Evolutionary conservation across 768 basidiomycete species (phyloP), one percentile per base, ranked within the genome.

Genomic region (Mycena epipterygia): DNA sequence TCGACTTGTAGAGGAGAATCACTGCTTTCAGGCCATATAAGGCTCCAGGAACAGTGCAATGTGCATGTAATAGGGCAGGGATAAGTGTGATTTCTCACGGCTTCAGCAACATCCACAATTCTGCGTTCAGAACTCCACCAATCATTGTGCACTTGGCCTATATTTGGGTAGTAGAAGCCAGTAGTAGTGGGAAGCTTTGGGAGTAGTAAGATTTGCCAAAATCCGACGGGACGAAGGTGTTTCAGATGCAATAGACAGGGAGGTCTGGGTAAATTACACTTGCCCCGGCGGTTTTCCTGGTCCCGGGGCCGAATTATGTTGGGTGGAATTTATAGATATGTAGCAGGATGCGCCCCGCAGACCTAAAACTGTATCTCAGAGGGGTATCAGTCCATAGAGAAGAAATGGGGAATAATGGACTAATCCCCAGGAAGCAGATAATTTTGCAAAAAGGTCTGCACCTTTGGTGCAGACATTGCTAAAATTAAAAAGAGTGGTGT

Each of bases 331-430:
- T 37, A 56, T 56, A 39, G 16, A 56, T 39, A n/a, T n/a, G n/a
- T 39, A n/a, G 35, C 16, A 56, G 33, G 32, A 53, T 53, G 52
- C 52, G 30, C 32, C 52, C 52, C 19, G 13, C 6, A 19, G 52
- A 53, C 52, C 35, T 56, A 27, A 39, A 56, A 35, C 35, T 14
- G 16, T 56, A 12, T 56, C 35, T 56, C 55, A 16, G 55, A 56
- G 55, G 55, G 35, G 55, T 39, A 56, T 37, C 55, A n/a, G 39
- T 56, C 55, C 55, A 56, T 39, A n/a, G 55, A 14, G 35, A 39
- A 37, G 39, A 56, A 56, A 56, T 56, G 55, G 55, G 55, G 55
- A 56, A 56, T 23, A 37, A 25, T 27, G 55, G 23, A 37, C 1
- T 56, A 25, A 37, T 39, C 55, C 35, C 35, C 35, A 56, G 8